Evolutionary conservation across 495 filamentous ascomycete species (phyloP).

Genomic region (Penicillium cinerascens): DNA sequence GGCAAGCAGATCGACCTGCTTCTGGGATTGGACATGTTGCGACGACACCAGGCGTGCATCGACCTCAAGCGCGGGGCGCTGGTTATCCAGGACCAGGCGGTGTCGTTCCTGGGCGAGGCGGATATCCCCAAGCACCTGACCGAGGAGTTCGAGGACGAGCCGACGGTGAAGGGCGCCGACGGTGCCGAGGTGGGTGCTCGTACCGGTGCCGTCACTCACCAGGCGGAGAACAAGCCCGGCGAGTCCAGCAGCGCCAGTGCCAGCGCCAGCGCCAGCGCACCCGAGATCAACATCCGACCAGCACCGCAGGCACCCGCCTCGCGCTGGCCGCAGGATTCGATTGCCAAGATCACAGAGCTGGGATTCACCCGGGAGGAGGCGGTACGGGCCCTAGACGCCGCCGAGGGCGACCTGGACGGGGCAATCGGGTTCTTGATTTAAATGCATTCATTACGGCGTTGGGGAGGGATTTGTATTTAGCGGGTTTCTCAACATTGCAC

Average conservation of each 20-base stretch:
- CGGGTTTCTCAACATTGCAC: slow-evolving; percentile 16
- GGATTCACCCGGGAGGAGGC: slow-evolving; percentile 78
- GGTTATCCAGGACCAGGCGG: slow-evolving; percentile 80
- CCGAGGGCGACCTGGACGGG: slow-evolving; percentile 79
- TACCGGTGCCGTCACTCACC: slow-evolving; percentile 75
- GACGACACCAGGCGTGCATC: slow-evolving; percentile 87
- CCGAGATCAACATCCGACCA: slow-evolving; percentile 31
- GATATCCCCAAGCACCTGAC: slow-evolving; percentile 79
- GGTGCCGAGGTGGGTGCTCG: slow-evolving; percentile 81
- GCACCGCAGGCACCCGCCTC: slow-evolving; percentile 26
- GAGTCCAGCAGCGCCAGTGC: slow-evolving; percentile 12
- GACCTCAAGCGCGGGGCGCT: slow-evolving; percentile 78
- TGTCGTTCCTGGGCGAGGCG: slow-evolving; percentile 85
- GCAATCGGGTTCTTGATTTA: slow-evolving; percentile 66
- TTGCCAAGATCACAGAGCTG: slow-evolving; percentile 68
- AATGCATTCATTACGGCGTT: slow-evolving; percentile 7
- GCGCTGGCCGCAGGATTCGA: slow-evolving; percentile 39
- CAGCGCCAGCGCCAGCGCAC: slow-evolving; percentile 7
- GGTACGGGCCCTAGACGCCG: slow-evolving; percentile 73
- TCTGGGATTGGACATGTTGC: slow-evolving; percentile 93
- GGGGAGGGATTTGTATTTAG: slow-evolving; percentile 21
- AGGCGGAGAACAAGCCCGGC: slow-evolving; percentile 36
- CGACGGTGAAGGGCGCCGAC: slow-evolving; percentile 77
- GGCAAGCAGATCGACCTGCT: slow-evolving; percentile 96
- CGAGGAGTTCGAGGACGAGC: slow-evolving; percentile 73